Evolutionary conservation across 345 rosid genomes (phyloP), one percentile per base, ranked within the genome.

Genomic region (Ailanthus altissimus): DNA sequence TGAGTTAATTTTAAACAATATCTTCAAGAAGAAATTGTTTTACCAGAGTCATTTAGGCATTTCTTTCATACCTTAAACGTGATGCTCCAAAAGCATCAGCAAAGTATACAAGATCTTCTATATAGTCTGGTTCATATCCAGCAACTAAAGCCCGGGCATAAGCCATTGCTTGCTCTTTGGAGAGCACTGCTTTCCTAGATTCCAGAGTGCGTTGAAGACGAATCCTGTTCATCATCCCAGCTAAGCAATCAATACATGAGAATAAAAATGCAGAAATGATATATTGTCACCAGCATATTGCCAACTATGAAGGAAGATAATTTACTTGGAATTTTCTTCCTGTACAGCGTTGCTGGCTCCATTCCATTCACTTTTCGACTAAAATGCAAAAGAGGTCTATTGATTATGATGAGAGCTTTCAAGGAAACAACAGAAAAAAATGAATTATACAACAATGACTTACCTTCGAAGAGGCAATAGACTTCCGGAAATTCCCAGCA

Each of bases 131-230:
- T 72, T 93, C 97, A 80, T 89, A 96, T 67, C 99, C 98, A 67
- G 91, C 93, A 78, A 96, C 97, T 77, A 96, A 72, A 74, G 98
- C 97, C 72, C 97, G 89, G 20, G 98, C 98, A 78, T 93, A 96
- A 50, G 98, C 98, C 99, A 96, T 96, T 62, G 97, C 99, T 84
- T 96, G 99, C 86, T 96, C 99, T 83, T 91, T 93, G 85, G 85
- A 88, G 66, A 96, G 91, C 61, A 93, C 94, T 15, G 86, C 89
- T 77, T 84, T 93, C 76, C 99, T 87, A 76, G 89, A 85, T 81
- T 91, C 98, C 77, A 96, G 74, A 70, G 89, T 93, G 72, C 93
- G 94, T 47, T 91, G 99, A 80, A 96, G 97, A 77, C 80, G 94
- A 81, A 89, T 86, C 91, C 99, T 96, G 85, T 76, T 76, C 85